phyloP scores from a whole-genome alignment of 2,329 filamentous ascomycete species.

The Scopulariopsis brevicaulis region DNA sequence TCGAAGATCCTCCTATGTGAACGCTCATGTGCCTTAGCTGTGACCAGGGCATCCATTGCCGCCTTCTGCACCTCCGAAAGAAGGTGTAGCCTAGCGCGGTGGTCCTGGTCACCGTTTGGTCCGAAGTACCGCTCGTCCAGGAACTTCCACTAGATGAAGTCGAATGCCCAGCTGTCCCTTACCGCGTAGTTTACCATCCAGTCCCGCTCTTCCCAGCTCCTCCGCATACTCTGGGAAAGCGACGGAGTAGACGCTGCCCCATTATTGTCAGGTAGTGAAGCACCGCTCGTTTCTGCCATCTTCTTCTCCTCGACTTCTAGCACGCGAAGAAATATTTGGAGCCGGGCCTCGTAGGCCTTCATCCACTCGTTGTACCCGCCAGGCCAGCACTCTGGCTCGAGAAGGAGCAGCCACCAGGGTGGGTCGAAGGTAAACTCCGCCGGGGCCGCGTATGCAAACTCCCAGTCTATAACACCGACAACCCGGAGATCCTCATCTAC shows the following conservation, averaged over 20 bases:
- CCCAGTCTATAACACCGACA: constrained; percentile 26
- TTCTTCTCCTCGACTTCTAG: constrained; percentile 19
- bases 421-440: constrained; percentile 20
- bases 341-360: constrained; percentile 16
- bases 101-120: constrained; percentile 9
- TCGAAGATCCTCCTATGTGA: constrained; percentile 7
- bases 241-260: neutral
- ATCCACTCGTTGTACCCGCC: constrained; percentile 18
- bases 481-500: constrained; percentile 15
- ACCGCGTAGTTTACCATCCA: constrained; percentile 23
- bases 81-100: constrained; percentile 11
- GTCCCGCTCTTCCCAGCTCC: constrained; percentile 20
- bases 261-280: neutral
- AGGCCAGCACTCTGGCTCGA: constrained; percentile 18
- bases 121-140: constrained; percentile 23
- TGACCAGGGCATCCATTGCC: constrained; percentile 14
- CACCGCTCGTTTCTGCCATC: neutral
- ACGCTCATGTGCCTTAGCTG: constrained; percentile 6
- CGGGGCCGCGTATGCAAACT: constrained; percentile 23
- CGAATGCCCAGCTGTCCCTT: constrained; percentile 24
- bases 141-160: constrained; percentile 22
- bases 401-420: constrained; percentile 26
- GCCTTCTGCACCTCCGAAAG: constrained; percentile 10
- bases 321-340: constrained; percentile 19
- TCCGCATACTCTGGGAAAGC: constrained; percentile 21